These are phyloP conservation scores for Alternaria novae-zelandiae DNA, from an alignment of 2,329 filamentous ascomycete species.

Conservation along the genomic window DNA sequence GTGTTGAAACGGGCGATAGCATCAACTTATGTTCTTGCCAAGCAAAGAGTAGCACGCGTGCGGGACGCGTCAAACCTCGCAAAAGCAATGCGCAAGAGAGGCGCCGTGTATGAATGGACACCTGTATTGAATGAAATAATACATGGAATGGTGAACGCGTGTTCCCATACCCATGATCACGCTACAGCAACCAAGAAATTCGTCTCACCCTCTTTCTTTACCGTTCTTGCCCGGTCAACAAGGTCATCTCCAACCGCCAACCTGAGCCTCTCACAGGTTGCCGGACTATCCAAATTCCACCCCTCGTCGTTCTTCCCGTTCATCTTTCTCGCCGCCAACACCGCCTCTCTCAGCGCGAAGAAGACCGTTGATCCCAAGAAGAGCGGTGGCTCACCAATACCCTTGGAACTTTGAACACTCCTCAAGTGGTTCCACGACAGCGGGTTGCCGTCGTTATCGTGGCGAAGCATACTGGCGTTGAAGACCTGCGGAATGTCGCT, in stretches of 20 bases:
- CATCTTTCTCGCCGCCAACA: conserved; percentile 71
- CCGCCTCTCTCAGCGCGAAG: conserved; percentile 83
- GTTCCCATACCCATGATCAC: not conserved
- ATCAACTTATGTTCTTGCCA: not conserved
- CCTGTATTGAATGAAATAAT: not conserved
- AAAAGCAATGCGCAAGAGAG: too few species aligned
- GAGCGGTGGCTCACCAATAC: conserved; percentile 73
- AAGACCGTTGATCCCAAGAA: conserved; percentile 86
- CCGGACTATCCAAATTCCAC: conserved; percentile 72
- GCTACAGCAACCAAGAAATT: conserved; percentile 40
- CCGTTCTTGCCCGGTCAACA: conserved; percentile 71
- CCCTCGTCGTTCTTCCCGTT: conserved; percentile 53
- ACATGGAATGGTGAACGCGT: not conserved
- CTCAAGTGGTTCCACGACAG: conserved; percentile 82
- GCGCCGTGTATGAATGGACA: not conserved
- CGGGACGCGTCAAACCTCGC: not conserved
- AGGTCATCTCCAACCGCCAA: conserved; percentile 80
- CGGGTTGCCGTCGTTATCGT: conserved; percentile 54
- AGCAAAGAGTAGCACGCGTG: not conserved
- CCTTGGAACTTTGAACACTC: conserved; percentile 81
- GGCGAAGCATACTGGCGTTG: conserved; percentile 81
- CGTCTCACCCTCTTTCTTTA: conserved; percentile 71
- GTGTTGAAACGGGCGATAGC: not conserved
- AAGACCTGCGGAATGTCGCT: conserved; percentile 84
- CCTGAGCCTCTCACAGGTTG: conserved; percentile 81